phyloP scores from a whole-genome alignment of 169 alveolate species.

The Plasmodium sp. region DNA sequence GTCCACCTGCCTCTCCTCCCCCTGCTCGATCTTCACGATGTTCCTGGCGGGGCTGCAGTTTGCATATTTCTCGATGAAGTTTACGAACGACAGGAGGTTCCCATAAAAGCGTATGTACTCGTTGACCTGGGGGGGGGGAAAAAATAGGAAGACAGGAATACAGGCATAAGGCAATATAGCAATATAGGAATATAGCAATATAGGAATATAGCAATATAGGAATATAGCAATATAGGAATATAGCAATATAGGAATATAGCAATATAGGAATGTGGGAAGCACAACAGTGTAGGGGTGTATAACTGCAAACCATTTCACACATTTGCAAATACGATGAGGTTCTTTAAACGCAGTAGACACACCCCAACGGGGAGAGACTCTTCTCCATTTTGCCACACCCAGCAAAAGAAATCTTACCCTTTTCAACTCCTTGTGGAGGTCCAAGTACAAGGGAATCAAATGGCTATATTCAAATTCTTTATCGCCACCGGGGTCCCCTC shows the following conservation, averaged over 20 bases:
- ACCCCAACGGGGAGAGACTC: not conserved
- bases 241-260: not conserved
- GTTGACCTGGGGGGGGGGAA: conserved; percentile 16
- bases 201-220: not conserved
- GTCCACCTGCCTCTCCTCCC: conserved; percentile 16
- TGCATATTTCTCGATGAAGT: conserved; percentile 48
- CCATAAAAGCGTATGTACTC: conserved; percentile 66
- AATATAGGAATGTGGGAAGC: not conserved
- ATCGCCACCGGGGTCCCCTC: not conserved
- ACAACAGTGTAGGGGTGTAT: not conserved
- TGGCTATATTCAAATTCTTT: conserved; percentile 39
- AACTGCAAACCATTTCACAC: not conserved
- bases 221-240: not conserved
- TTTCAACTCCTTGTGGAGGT: conserved; percentile 52
- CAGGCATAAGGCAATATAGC: no score
- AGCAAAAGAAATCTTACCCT: conserved; percentile 3
- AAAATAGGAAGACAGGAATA: not conserved
- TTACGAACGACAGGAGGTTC: conserved; percentile 67
- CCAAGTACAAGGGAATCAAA: conserved; percentile 50
- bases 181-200: not conserved
- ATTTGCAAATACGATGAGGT: not conserved
- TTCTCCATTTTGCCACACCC: not conserved
- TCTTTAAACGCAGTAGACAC: not conserved
- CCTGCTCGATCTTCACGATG: conserved; percentile 38
- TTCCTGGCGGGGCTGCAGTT: conserved; percentile 3